Conservation (phyloP, 345 rosid species). For the Salix arbutifolia region DNA sequence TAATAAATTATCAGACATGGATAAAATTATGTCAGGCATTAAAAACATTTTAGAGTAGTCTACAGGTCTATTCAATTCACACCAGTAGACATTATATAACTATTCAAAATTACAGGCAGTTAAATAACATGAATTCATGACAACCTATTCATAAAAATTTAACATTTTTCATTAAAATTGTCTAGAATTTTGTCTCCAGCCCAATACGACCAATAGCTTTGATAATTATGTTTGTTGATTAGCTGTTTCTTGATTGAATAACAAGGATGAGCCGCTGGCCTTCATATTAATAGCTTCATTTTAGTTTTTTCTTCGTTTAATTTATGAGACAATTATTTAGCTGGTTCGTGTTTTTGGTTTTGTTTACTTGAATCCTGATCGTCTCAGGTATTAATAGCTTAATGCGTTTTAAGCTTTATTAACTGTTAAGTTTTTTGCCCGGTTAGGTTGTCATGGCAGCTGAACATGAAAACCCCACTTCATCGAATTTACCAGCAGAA, state of each 20-base stretch:
- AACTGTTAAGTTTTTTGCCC: background rate
- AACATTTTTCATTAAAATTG: too few species aligned
- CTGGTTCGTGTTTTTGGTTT: background rate
- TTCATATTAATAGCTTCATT: background rate
- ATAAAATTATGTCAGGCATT: too few species aligned
- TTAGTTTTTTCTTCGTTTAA: too few species aligned
- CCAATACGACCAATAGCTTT: too few species aligned
- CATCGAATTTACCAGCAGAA: slow-evolving; percentile 32
- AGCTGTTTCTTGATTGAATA: background rate
- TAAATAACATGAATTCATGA: too few species aligned
- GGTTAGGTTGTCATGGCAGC: slow-evolving; percentile 49
- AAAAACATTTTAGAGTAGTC: too few species aligned
- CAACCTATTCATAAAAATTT: too few species aligned
- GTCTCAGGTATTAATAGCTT: background rate
- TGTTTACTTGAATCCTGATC: background rate
- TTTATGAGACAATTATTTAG: background rate
- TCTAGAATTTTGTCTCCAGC: too few species aligned
- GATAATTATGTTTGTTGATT: background rate
- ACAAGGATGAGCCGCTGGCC: background rate
- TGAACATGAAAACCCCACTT: slow-evolving; percentile 43
- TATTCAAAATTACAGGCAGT: too few species aligned
- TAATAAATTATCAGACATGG: too few species aligned
- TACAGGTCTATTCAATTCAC: too few species aligned
- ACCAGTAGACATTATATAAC: too few species aligned
- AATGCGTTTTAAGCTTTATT: background rate